A percentile compares a stretch with the other conserved stretches of the same genome.
These are phyloP conservation scores for Colletotrichum sp. DNA, from an alignment of 2,329 filamentous ascomycete genomes.

Conservation along the genomic window DNA sequence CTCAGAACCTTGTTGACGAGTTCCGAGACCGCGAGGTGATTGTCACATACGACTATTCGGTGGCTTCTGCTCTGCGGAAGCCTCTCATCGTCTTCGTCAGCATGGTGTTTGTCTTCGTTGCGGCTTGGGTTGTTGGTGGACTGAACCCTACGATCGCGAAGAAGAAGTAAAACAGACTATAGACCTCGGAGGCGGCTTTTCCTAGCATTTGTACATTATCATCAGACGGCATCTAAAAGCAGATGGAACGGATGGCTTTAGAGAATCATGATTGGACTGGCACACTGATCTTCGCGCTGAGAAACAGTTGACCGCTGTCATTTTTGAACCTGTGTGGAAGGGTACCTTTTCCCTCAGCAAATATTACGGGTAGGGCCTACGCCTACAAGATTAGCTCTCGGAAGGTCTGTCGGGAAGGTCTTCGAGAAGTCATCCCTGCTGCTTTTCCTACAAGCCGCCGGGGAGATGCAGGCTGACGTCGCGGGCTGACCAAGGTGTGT, in stretches of 20 bases:
- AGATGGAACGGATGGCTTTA: slow-evolving; percentile 19
- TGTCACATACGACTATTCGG: slow-evolving; percentile 86
- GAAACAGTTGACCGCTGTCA: neutral
- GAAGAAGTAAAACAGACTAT: slow-evolving; percentile 31
- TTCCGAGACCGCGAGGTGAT: slow-evolving; percentile 82
- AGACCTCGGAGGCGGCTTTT: slow-evolving; percentile 8
- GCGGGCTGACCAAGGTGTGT: slow-evolving; percentile 14
- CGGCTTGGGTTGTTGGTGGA: slow-evolving; percentile 76
- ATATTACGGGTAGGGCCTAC: neutral
- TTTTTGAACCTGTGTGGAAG: neutral
- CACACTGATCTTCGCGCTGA: neutral
- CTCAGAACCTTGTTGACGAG: slow-evolving; percentile 89
- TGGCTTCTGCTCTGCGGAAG: slow-evolving; percentile 79
- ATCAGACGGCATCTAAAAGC: slow-evolving; percentile 22
- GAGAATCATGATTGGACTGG: slow-evolving; percentile 21
- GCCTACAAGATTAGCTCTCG: neutral
- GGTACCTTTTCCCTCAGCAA: neutral
- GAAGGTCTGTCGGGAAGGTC: neutral
- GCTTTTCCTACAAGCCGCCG: neutral
- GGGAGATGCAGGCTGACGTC: slow-evolving; percentile 18
- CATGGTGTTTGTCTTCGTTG: slow-evolving; percentile 74
- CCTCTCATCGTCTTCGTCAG: slow-evolving; percentile 81
- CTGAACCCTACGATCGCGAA: slow-evolving; percentile 79
- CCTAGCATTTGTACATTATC: slow-evolving; percentile 25
- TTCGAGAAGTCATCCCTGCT: slow-evolving; percentile 2